Percentiles rank a stretch among this genome's conserved stretches.
Evolutionary conservation across 2,329 filamentous ascomycete species (phyloP).

Genomic region (Diplodia sapinea): DNA sequence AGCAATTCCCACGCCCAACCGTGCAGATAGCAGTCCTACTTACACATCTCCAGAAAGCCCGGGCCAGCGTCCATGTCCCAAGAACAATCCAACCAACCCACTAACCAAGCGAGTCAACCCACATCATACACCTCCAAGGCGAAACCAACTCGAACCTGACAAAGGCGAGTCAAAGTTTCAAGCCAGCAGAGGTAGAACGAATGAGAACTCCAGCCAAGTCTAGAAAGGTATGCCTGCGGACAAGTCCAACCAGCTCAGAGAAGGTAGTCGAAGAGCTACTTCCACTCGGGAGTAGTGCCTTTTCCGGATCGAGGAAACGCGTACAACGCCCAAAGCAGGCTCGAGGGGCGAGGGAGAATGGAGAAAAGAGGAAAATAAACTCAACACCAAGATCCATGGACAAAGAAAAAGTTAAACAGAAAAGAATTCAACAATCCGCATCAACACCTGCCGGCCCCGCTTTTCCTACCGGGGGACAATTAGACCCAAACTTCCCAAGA

Average conservation of each 20-base stretch:
- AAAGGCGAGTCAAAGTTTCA: constrained; percentile 36
- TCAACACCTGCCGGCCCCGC: constrained; percentile 1
- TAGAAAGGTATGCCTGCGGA: background rate
- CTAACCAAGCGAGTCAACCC: constrained; percentile 14
- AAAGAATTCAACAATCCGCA: background rate
- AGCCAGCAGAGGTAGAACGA: constrained; percentile 13
- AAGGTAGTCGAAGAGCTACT: background rate
- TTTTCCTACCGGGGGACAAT: background rate
- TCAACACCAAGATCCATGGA: background rate
- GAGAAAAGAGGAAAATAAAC: background rate
- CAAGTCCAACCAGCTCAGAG: background rate
- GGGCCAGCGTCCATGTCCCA: background rate
- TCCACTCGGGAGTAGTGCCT: too few species aligned
- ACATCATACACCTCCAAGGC: background rate
- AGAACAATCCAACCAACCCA: background rate
- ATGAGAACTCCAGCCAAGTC: constrained; percentile 12
- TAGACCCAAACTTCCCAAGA: background rate
- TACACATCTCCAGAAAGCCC: too few species aligned
- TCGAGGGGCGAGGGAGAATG: too few species aligned
- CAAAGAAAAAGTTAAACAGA: constrained; percentile 15
- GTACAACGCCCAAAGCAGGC: background rate
- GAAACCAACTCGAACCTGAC: constrained; percentile 30
- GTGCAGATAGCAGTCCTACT: background rate
- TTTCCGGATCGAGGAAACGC: background rate
- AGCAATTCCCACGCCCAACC: background rate